Evolutionary conservation across 805 yeast genomes (phyloP), one percentile per base, ranked within the genome.

Genomic region (Ogataea salicorniae): DNA sequence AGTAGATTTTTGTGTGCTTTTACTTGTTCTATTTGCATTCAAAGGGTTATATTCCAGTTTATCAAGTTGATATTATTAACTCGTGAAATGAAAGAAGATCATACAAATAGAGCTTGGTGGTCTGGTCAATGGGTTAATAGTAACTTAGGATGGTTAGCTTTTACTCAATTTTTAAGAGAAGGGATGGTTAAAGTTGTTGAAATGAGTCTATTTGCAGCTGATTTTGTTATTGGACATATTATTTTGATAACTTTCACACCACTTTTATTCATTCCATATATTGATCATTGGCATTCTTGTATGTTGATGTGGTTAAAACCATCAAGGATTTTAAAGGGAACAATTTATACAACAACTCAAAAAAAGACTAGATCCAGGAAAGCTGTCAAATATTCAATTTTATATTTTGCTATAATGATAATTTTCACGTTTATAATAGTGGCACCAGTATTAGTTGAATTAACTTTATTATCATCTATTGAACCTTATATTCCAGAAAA

Each of bases 231-330:
- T 44, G 75, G 77, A 0, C 80, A 77, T 55, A 48, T 61, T 14
- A 55, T 77, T 2, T 56, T 75, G 34, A 59, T 74, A 18, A 48
- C 61, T 4, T 55, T 76, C 55, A 59, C 69, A 9, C 79, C 79
- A 1, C 17, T 70, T 1, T 55, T 75, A 33, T 59, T 75, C 29
- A 52, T 77, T 13, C 82, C 82, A 11, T 73, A 66, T 46, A 57
- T 71, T 38, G 81, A 77, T 51, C 70, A 62, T 47, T 67, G 73
- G 70, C 82, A 77, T 54, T 66, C 79, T 1, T 57, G 70, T 34
- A 68, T 77, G 72, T 56, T 77, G 34, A 70, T 76, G 61, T 77
- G 82, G 82, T 54, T 75, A 16, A 70, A 64, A 44, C 73, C 77
- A 4, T 62, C 68, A 3, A 60, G 60, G 16, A 59, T 60, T 33